Evolutionary conservation across 768 basidiomycete genomes (phyloP), one percentile per base, ranked within the genome.

Genomic region (Pleurotus platypus): DNA sequence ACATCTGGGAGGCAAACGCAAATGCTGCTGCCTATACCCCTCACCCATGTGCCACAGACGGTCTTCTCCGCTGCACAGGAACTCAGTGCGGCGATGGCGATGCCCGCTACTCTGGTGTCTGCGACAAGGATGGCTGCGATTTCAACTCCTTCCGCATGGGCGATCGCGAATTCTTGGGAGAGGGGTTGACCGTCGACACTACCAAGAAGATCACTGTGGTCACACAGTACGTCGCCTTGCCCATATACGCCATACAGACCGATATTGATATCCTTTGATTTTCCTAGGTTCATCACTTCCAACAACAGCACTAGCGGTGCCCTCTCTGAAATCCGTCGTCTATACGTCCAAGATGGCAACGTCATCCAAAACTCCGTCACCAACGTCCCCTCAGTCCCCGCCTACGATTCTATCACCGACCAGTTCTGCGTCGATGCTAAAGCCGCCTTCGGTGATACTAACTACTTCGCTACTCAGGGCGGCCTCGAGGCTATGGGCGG

Each of bases 101-200:
- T 61, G 60, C 63, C 58, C 64, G 70, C 42, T 70, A 71, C 65
- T 63, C 61, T 58, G 69, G 71, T 57, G 63, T 73, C 50, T 78
- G 76, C 65, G 76, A 78, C 64, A 62, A 64, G 47, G 74, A 72
- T 62, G 76, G 76, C 56, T 78, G 76, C 67, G 76, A 77, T 60
- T 77, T 75, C 74, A 78, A 77, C 74, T 73, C 76, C 12, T 78
- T 63, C 67, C 72, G 76, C 59, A 67, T 73, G 73, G 76, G 75
- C 55, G 62, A 51, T 72, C 75, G 9, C 76, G 63, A 61, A 43
- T 78, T 76, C 72, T 69, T 69, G 63, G 76, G 76, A 26, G 58
- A 60, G 6, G 70, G 70, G 42, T 55, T 59, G 62, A 75, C 69
- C 55, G 68, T 77, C 64, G 71, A 77, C 66, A 78, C 75, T 62